Conservation (phyloP, 192 early-diverging fungal species). For the Martensiomyces pterosporus region DNA sequence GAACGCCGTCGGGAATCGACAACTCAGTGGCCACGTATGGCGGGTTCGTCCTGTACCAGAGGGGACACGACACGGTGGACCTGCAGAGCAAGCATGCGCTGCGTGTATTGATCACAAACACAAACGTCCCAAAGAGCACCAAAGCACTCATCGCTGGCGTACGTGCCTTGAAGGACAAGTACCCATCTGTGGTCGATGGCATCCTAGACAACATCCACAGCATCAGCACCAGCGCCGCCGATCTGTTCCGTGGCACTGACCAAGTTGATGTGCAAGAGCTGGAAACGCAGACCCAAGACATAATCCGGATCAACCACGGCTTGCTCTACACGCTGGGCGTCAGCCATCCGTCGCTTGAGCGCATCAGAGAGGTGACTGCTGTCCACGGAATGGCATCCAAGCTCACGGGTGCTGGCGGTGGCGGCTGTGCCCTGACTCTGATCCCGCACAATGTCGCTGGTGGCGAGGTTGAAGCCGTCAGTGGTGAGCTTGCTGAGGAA, state of each 20-base stretch:
- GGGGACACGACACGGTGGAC: slow-evolving; percentile 52
- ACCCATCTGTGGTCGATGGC: slow-evolving; percentile 57
- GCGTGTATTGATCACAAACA: slow-evolving; percentile 84
- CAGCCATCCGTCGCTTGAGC: slow-evolving; percentile 79
- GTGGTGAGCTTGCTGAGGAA: slow-evolving; percentile 48
- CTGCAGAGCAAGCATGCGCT: slow-evolving; percentile 58
- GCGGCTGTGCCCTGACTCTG: slow-evolving; percentile 88
- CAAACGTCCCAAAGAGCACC: slow-evolving; percentile 85
- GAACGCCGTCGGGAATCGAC: slow-evolving; percentile 92
- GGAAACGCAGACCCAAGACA: slow-evolving; percentile 34
- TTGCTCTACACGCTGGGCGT: slow-evolving; percentile 76
- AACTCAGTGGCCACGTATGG: slow-evolving; percentile 88
- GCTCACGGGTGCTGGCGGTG: slow-evolving; percentile 95
- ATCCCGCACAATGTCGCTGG: slow-evolving; percentile 33
- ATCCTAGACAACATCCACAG: slow-evolving; percentile 67
- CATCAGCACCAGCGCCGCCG: slow-evolving; percentile 45
- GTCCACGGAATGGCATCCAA: slow-evolving; percentile 70
- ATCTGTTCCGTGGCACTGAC: slow-evolving; percentile 19
- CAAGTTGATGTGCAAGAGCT: neutral
- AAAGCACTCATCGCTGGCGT: slow-evolving; percentile 81
- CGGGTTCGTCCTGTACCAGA: slow-evolving; percentile 70
- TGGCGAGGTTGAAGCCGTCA: slow-evolving; percentile 40
- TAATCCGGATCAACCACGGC: slow-evolving; percentile 84
- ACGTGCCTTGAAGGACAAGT: slow-evolving; percentile 50
- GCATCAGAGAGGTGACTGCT: slow-evolving; percentile 61